Conservation (phyloP, 495 filamentous ascomycete genomes). For the Lichina pygmaea region DNA sequence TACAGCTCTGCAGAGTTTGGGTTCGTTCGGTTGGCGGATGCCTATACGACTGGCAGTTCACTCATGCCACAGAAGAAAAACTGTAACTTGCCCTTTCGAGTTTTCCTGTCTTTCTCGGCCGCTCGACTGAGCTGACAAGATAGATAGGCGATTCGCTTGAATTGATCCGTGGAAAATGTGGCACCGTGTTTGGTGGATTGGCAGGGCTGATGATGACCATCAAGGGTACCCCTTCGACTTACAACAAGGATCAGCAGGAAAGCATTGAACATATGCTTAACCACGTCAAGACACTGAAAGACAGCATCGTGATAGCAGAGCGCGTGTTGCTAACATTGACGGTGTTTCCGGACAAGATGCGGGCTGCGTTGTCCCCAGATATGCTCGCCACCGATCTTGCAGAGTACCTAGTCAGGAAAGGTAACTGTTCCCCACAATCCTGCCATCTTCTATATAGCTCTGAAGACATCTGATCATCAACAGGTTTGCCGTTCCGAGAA, state of each 20-base stretch:
- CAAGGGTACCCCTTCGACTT: conserved; percentile 72
- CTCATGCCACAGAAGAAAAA: conserved; percentile 83
- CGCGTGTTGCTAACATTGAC: conserved; percentile 42
- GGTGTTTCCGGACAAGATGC: conserved; percentile 50
- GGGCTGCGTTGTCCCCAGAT: conserved; percentile 40
- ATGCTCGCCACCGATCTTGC: conserved; percentile 36
- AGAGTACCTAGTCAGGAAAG: conserved; percentile 71
- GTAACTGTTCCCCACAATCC: no score
- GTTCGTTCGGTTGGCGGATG: conserved; percentile 61
- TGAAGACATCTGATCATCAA: conserved; percentile 16
- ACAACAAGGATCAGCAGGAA: conserved; percentile 92
- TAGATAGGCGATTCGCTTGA: conserved; percentile 41
- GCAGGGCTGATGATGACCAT: conserved; percentile 65
- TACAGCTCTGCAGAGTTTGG: conserved; percentile 64
- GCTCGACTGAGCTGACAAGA: conserved; percentile 17
- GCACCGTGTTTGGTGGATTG: conserved; percentile 70
- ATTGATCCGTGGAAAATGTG: conserved; percentile 66
- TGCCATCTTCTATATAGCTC: conserved; percentile 12
- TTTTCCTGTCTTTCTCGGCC: background rate
- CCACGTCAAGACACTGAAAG: conserved; percentile 59
- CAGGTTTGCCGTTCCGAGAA: conserved; percentile 32
- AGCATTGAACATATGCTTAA: conserved; percentile 70
- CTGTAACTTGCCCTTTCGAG: background rate
- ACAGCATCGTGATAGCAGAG: conserved; percentile 69
- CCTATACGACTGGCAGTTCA: conserved; percentile 60